Evolutionary conservation across 768 basidiomycete genomes (phyloP), one percentile per base, ranked within the genome.

Genomic region (Multifurca ochricompacta): DNA sequence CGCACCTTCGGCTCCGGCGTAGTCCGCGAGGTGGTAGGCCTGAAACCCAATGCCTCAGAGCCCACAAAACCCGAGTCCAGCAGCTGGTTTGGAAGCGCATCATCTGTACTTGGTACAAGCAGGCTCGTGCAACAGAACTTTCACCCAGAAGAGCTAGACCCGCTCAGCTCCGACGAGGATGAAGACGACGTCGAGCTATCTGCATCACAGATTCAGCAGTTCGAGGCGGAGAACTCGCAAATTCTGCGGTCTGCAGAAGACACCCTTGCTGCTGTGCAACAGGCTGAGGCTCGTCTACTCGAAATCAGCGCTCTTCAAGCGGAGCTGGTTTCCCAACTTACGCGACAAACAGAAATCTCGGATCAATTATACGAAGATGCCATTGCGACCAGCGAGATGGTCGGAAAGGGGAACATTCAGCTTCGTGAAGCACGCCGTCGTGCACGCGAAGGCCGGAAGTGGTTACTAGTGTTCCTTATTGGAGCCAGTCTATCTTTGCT

Each of bases 301-400:
- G 95, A 98, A 65, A 97, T 99, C 64, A 89, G 89, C 62, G 79
- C 87, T 37, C 72, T 99, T 53, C 96, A 99, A 74, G 85, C 88
- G 72, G 90, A 97, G 68, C 76, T 99, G 61, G 82, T 96, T 46
- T 74, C 80, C 13, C 92, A 97, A 66, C 76, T 99, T 36, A 85
- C 87, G 32, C 79, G 75, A 63, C 96, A 99, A 74, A 87, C 87
- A 2, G 94, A 94, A 72, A 69, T 93, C 61, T 92, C 93, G 9
- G 94, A 98, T 64, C 83, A 91, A 68, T 72, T 99, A 56, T 96
- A 91, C 65, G 92, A 96, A 62, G 95, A 99, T 65, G 94, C 92
- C 8, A 85, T 96, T 50, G 81, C 86, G 2, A 89, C 88, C 27
- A 86, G 90, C 10, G 83, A 81, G 7, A 87, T 83, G 43, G 84